Conservation (phyloP, 495 filamentous ascomycete genomes). For the Friedmanniomyces endolithicus region DNA sequence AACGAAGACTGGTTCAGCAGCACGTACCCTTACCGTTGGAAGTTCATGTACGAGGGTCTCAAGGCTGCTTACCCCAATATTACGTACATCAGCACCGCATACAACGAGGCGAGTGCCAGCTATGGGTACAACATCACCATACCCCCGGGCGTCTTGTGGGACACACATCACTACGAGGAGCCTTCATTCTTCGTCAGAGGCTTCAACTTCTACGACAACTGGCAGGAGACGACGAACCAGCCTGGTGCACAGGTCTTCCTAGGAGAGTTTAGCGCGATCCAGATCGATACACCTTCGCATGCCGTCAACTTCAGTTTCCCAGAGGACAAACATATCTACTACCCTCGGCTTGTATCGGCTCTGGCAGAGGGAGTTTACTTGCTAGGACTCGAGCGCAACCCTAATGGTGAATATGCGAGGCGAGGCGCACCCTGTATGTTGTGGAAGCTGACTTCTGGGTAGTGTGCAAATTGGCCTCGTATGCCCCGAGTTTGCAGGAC, state of each 20-base stretch:
- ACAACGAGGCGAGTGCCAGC: not conserved
- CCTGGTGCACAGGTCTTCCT: conserved; percentile 18
- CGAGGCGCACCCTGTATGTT: not conserved
- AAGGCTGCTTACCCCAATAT: conserved; percentile 39
- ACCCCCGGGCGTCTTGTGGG: conserved; percentile 32
- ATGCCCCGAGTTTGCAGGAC: conserved; percentile 39
- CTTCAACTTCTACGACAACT: conserved; percentile 26
- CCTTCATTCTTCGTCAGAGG: conserved; percentile 4
- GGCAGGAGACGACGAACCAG: conserved; percentile 19
- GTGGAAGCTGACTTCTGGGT: conserved; percentile 18
- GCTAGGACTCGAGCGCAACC: conserved; percentile 25
- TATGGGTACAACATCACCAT: conserved; percentile 29
- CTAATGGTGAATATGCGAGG: conserved; percentile 19
- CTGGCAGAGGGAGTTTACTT: conserved; percentile 26
- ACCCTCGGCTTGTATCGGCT: conserved; percentile 22
- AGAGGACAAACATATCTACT: conserved; percentile 1
- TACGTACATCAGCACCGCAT: conserved; percentile 29
- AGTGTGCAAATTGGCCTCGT: not conserved
- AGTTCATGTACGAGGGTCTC: conserved; percentile 37
- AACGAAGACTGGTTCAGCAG: conserved; percentile 42
- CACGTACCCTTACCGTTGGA: conserved; percentile 38
- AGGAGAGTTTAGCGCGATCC: conserved; percentile 21
- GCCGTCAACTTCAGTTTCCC: conserved; percentile 15
- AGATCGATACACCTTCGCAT: conserved; percentile 17
- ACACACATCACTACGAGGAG: conserved; percentile 18